phyloP scores from a whole-genome alignment of 345 rosid genomes.

The Eucalyptus paniculata region DNA sequence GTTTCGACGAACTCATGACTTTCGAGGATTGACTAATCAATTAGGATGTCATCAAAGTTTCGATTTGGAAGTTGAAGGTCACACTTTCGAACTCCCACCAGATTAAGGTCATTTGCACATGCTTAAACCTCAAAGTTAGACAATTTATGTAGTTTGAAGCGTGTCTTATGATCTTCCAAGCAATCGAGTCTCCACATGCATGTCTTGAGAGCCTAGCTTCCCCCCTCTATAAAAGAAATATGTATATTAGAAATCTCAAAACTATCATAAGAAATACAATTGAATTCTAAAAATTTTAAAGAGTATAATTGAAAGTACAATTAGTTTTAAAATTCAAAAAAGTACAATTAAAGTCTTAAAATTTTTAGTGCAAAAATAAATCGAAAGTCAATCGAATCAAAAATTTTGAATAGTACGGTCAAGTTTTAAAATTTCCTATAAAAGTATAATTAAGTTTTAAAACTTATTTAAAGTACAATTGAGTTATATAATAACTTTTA shows the following conservation, averaged over 20 bases:
- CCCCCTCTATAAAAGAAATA: no score
- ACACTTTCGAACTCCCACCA: not conserved
- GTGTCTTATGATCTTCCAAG: not conserved
- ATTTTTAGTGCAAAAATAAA: no score
- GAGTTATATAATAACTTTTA: rapidly evolving
- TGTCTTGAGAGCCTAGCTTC: not conserved
- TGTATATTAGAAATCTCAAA: no score
- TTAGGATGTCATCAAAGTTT: not conserved
- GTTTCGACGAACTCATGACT: not conserved
- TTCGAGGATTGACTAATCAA: not conserved
- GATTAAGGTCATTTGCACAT: not conserved
- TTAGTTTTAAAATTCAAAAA: no score
- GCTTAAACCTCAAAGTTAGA: not conserved
- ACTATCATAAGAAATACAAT: no score
- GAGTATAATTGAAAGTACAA: no score
- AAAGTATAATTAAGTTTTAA: rapidly evolving
- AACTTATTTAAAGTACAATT: rapidly evolving
- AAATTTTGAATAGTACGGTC: rapidly evolving
- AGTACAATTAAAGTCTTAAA: no score
- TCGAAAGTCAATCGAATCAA: no score
- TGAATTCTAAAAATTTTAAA: rapidly evolving
- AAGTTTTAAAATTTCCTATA: no score
- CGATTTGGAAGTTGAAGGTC: not conserved
- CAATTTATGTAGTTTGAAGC: not conserved
- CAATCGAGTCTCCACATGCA: not conserved